These are phyloP conservation scores for Pseudogymnoascus sp. DNA, from an alignment of 2,329 filamentous ascomycete genomes.

Conservation along the genomic window DNA sequence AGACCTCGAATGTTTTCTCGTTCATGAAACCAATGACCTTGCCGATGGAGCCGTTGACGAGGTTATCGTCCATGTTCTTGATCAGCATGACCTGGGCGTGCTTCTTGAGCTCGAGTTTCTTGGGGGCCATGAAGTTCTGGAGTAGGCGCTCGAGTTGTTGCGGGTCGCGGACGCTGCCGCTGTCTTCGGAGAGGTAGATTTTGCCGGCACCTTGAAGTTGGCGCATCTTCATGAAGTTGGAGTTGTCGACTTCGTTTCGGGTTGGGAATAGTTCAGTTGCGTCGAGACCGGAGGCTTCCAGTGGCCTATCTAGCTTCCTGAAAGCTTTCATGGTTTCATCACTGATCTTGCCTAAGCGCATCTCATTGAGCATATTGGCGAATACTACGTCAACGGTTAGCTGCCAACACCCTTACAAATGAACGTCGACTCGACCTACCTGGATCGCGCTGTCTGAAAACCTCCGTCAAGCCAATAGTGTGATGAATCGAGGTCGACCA, in stretches of 20 bases:
- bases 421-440: conserved; percentile 35
- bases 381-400: conserved; percentile 51
- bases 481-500: conserved; percentile 93
- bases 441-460: conserved; percentile 90
- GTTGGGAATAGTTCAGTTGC: conserved; percentile 94
- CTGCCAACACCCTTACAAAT: not conserved
- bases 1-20: conserved; percentile 53
- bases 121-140: conserved; percentile 88
- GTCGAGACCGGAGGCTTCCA: conserved; percentile 65
- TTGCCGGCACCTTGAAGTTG: conserved; percentile 62
- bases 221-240: conserved; percentile 69
- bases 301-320: conserved; percentile 61
- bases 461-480: conserved; percentile 89
- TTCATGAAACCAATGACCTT: conserved; percentile 78
- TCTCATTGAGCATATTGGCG: conserved; percentile 93
- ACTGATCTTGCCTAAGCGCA: conserved; percentile 80
- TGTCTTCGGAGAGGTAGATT: conserved; percentile 68
- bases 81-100: conserved; percentile 99
- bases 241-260: conserved; percentile 77
- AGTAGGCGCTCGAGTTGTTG: conserved; percentile 69
- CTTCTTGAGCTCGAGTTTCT: conserved; percentile 72
- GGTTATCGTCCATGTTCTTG: conserved; percentile 90
- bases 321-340: conserved; percentile 73
- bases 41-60: conserved; percentile 92
- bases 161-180: conserved; percentile 60